Conservation (phyloP, 495 filamentous ascomycete species). For the Neurospora hispaniola region DNA sequence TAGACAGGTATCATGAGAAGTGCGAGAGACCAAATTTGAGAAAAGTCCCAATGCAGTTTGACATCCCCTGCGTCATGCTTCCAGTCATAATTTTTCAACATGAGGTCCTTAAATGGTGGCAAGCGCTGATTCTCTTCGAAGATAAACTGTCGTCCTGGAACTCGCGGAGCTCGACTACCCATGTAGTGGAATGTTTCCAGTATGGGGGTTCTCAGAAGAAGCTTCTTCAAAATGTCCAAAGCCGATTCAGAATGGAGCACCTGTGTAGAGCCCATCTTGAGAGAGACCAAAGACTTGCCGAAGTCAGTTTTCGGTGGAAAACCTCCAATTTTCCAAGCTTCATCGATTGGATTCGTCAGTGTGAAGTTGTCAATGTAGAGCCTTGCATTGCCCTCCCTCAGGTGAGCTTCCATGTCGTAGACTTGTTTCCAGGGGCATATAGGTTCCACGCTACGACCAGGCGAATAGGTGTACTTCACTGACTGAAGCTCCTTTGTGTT, state of each 20-base stretch:
- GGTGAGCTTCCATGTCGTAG: background rate
- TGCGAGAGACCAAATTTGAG: constrained; percentile 13
- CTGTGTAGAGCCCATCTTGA: constrained; percentile 14
- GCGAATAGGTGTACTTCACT: background rate
- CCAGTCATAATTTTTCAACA: constrained; percentile 26
- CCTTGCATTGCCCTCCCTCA: background rate
- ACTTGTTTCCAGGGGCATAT: background rate
- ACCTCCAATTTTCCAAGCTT: background rate
- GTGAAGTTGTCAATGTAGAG: background rate
- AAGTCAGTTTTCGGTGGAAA: background rate
- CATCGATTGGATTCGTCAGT: background rate
- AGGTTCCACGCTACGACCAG: background rate
- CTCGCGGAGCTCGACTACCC: constrained; percentile 8
- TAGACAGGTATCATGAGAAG: constrained; percentile 21
- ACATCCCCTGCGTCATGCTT: constrained; percentile 14
- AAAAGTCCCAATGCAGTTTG: constrained; percentile 23
- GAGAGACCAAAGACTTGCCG: constrained; percentile 5
- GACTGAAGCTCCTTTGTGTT: background rate
- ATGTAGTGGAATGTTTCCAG: constrained; percentile 18
- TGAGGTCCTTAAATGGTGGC: constrained; percentile 19
- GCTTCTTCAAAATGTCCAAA: constrained; percentile 16
- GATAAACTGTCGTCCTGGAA: constrained; percentile 16
- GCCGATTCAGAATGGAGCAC: constrained; percentile 14
- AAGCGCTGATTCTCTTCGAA: constrained; percentile 20
- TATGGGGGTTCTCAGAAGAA: constrained; percentile 13